These are phyloP conservation scores for Niveomyces coronatus DNA, from an alignment of 2,329 filamentous ascomycete genomes.

Conservation along the genomic window DNA sequence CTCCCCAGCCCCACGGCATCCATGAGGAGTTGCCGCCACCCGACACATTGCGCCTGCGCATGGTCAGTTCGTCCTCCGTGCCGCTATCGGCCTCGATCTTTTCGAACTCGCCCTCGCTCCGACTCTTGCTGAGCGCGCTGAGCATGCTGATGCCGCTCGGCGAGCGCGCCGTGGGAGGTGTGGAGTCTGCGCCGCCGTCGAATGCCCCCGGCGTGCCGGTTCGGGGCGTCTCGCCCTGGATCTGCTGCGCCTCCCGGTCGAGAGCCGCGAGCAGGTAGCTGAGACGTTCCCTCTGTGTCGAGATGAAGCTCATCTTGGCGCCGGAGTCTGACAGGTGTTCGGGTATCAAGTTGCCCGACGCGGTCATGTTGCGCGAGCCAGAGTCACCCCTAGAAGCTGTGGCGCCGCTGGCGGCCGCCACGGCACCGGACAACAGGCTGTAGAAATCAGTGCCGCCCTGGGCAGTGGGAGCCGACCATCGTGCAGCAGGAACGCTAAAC, in stretches of 20 bases:
- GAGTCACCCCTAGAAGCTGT: constrained; percentile 20
- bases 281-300: constrained; percentile 69
- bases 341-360: constrained; percentile 57
- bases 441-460: constrained; percentile 57
- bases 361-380: constrained; percentile 14
- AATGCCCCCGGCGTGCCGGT: constrained; percentile 18
- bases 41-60: constrained; percentile 23
- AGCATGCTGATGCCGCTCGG: constrained; percentile 37
- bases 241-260: constrained; percentile 63
- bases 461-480: constrained; percentile 38
- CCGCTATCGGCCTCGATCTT: constrained; percentile 70
- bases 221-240: constrained; percentile 29
- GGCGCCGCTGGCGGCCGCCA: constrained; percentile 50
- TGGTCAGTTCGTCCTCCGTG: constrained; percentile 38
- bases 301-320: constrained; percentile 65
- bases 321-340: constrained; percentile 51
- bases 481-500: constrained; percentile 70
- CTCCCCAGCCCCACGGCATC: constrained; percentile 40
- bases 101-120: constrained; percentile 82
- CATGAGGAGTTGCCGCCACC: constrained; percentile 26
- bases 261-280: constrained; percentile 65
- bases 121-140: constrained; percentile 63
- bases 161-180: constrained; percentile 30
- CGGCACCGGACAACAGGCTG: constrained; percentile 62
- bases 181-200: constrained; percentile 20